These are phyloP conservation scores for Collybia mongolica DNA, from an alignment of 768 basidiomycete genomes.

Conservation along the genomic window DNA sequence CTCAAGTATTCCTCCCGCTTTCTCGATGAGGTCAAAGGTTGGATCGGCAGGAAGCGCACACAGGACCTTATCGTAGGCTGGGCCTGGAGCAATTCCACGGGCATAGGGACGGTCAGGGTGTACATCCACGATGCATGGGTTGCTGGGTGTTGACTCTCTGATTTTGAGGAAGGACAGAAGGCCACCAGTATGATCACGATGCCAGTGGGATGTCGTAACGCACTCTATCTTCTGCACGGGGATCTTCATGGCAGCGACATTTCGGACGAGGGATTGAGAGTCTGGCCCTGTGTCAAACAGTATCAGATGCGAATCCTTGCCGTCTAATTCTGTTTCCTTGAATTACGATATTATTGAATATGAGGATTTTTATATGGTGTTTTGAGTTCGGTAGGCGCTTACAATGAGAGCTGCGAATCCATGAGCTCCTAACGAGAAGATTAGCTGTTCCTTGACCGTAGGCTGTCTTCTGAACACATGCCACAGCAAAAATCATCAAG, in stretches of 20 bases:
- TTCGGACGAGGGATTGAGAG: constrained; percentile 69
- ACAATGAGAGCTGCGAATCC: constrained; percentile 84
- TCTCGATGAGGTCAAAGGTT: constrained; percentile 62
- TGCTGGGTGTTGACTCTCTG: constrained; percentile 24
- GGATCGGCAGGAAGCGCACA: constrained; percentile 69
- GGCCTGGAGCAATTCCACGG: constrained; percentile 72
- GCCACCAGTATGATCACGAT: constrained; percentile 73
- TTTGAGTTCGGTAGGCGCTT: constrained; percentile 17
- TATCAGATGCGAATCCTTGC: constrained; percentile 44
- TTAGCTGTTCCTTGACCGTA: background rate
- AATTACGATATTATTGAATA: background rate
- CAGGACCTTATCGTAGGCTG: constrained; percentile 53
- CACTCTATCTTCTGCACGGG: constrained; percentile 54
- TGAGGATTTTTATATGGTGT: background rate
- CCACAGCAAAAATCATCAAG: constrained; percentile 70
- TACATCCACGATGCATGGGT: constrained; percentile 59
- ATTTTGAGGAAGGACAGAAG: constrained; percentile 62
- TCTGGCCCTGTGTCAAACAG: constrained; percentile 89
- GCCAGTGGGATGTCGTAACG: constrained; percentile 80
- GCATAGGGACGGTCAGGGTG: constrained; percentile 76
- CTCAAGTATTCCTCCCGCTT: constrained; percentile 54
- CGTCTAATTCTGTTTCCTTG: constrained; percentile 59
- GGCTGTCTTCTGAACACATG: constrained; percentile 4
- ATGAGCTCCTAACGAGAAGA: constrained; percentile 59
- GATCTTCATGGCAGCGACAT: constrained; percentile 58